Evolutionary conservation across 208 protist genomes (phyloP), one percentile per base, ranked within the genome.

Genomic region (Strigomonas galati): DNA sequence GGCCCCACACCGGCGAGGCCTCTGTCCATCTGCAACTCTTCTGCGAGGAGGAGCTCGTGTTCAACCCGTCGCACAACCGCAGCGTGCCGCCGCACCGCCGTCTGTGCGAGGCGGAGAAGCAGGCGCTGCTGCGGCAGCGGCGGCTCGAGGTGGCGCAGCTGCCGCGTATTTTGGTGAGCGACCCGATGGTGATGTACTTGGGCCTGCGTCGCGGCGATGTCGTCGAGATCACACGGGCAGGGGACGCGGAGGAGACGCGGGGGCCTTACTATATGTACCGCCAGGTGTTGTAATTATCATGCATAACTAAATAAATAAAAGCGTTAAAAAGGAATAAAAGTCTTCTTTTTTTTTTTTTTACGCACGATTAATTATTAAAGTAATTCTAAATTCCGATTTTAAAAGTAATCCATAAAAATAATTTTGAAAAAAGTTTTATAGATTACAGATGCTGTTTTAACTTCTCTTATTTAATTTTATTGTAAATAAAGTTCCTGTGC

Each of bases 231-330:
- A 27, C 26, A 6, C 55, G 55, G 7, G 27, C 55, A 15, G 92
- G 97, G 12, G 66, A 81, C 6, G 87, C 79, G 10, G 95, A 98
- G 67, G 98, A 98, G 19, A 97, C 26, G 28, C 27, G 97, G 28
- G 97, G 97, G 15, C 79, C 94, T 1, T 99, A 99, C 77, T 87
- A 98, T 68, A 99, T 98, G 74, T 99, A 99, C 79, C 88, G 98
- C 10, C 83, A 99, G 61, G 94, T 99, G 31, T 76, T 97, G 37
- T 98, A 85, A 76, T n/a, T 15, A 48, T 14, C 27, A 58, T 5
- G 30, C 49, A 67, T 46, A 27, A 56, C 2, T n/a, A 56, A 44
- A 3, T 44, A 23, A 37, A 61, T 9, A 44, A 61, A 44, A 44
- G 44, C 55, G 10, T 23, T 26, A 26, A 44, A 61, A 43, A 61